Base-by-base conservation (phyloP, 768 basidiomycete genomes). In the Boletus rubescentipes region DNA sequence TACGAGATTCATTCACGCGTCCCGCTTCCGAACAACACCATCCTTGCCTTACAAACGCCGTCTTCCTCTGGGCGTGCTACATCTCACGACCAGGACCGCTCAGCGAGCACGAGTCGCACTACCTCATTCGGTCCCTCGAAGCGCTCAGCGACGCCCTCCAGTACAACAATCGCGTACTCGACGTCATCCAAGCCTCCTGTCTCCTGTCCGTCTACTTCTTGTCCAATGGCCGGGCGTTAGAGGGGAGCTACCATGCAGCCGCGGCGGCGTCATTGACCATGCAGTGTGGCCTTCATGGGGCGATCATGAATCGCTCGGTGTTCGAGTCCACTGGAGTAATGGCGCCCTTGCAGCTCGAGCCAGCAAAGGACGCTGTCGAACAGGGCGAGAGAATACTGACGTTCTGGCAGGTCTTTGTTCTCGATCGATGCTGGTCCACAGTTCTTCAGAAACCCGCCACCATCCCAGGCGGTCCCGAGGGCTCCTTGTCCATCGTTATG, bases 41-140 rank as follows among this genome's bases (percentile, higher is more conserved):
- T 62, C 85, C 90, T 9, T 82, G 79, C 49, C 78, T 93, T 14
- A 82, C 91, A 77, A 89, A 91, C 64, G 79, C 89, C 56, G 85
- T 91, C 63, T 92, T 85, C 66, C 80, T 91, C 8, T 91, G 89
- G 86, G 86, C 88, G 2, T 91, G 89, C 67, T 89, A 86, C 65
- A 78, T 91, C 37, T 89, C 90, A 10, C 79, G 87, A 20, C 84
- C 88, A 8, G 85, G 83, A 36, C 78, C 82, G 6, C 75, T 91
- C 12, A 81, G 81, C 60, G 81, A 84, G 47, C 85, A 90, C 63
- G 89, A 92, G 70, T 77, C 81, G 15, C 81, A 84, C 57, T 92
- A 89, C 63, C 82, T 92, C 51, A 73, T 72, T 10, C 80, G 81
- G 34, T 75, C 87, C 2, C 79, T 88, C 15, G 80, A 86, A 35